Evolutionary conservation across 768 basidiomycete species (phyloP).

Genomic region (Phylloporus scabripes): DNA sequence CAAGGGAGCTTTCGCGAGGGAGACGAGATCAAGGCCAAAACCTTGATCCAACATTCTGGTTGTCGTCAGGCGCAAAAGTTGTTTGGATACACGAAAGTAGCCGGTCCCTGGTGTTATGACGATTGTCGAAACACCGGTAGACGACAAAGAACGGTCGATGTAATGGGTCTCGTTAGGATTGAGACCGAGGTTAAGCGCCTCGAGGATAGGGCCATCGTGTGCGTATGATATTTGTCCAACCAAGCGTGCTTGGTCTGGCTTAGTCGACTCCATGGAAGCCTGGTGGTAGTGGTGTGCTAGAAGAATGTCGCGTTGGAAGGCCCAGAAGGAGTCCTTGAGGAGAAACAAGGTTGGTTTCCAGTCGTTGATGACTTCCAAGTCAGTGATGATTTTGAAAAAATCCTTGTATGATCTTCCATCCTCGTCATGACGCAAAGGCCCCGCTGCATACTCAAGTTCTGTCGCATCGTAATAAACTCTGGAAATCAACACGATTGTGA

Average conservation of each 20-base stretch:
- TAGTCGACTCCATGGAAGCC: conserved; percentile 45
- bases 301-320: conserved; percentile 87
- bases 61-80: conserved; percentile 84
- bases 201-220: conserved; percentile 92
- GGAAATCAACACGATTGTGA: conserved; percentile 92
- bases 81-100: conserved; percentile 88
- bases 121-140: conserved; percentile 80
- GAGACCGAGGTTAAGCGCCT: conserved; percentile 87
- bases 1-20: conserved; percentile 84
- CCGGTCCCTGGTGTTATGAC: conserved; percentile 92
- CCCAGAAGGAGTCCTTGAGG: conserved; percentile 86
- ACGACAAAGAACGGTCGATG: conserved; percentile 87
- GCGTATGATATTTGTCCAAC: conserved; percentile 80
- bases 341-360: conserved; percentile 84
- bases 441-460: conserved; percentile 78
- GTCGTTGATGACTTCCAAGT: conserved; percentile 81
- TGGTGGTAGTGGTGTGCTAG: conserved; percentile 86
- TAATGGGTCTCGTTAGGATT: conserved; percentile 94
- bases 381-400: conserved; percentile 93
- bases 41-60: conserved; percentile 93
- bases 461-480: conserved; percentile 82
- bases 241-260: conserved; percentile 51
- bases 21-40: conserved; percentile 82
- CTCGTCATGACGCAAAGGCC: conserved; percentile 72
- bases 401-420: conserved; percentile 86